phyloP scores from a whole-genome alignment of 2,329 filamentous ascomycete species.

The Curvularia sp. region DNA sequence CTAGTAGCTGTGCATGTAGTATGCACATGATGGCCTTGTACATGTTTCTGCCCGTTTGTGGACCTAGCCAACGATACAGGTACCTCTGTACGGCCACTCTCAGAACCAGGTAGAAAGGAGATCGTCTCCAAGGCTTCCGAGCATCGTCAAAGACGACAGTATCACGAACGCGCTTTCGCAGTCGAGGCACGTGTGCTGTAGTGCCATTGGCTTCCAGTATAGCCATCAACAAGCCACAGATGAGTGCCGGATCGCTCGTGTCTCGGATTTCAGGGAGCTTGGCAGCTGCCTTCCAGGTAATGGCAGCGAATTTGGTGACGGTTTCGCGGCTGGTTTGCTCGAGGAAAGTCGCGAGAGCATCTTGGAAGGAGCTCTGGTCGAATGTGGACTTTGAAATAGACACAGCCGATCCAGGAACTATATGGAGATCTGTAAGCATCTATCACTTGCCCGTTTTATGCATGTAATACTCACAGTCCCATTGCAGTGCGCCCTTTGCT shows the following conservation, averaged over 20 bases:
- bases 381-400: slow-evolving; percentile 54
- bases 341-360: slow-evolving; percentile 60
- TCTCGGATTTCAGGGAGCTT: slow-evolving; percentile 63
- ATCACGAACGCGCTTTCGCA: slow-evolving; percentile 68
- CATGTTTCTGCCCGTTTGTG: slow-evolving; percentile 53
- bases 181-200: slow-evolving; percentile 40
- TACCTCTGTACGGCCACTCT: slow-evolving; percentile 64
- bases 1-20: slow-evolving; percentile 57
- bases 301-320: slow-evolving; percentile 61
- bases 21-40: slow-evolving; percentile 67
- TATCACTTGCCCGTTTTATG: neutral
- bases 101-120: slow-evolving; percentile 67
- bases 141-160: slow-evolving; percentile 62
- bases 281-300: slow-evolving; percentile 60
- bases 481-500: slow-evolving; percentile 59
- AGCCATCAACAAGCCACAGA: slow-evolving; percentile 67
- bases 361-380: slow-evolving; percentile 54
- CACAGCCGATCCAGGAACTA: slow-evolving; percentile 62
- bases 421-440: neutral
- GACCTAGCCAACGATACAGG: slow-evolving; percentile 53
- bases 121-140: slow-evolving; percentile 66
- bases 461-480: slow-evolving; percentile 53
- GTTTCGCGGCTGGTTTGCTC: slow-evolving; percentile 63
- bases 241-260: slow-evolving; percentile 62
- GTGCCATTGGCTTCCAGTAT: slow-evolving; percentile 64